These are phyloP conservation scores for Citrus australasica DNA, from an alignment of 345 rosid species.

Conservation along the genomic window DNA sequence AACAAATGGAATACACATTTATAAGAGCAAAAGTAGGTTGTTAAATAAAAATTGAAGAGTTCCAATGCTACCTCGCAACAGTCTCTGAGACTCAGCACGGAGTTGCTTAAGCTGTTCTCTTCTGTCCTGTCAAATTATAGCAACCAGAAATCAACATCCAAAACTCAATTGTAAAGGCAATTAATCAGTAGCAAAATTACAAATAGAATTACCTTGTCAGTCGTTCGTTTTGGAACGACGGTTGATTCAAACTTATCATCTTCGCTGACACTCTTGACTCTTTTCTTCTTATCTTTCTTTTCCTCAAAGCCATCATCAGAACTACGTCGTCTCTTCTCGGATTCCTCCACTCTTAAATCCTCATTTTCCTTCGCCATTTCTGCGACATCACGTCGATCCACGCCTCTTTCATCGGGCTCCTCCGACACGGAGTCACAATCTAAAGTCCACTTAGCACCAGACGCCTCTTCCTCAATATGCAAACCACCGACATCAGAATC, in stretches of 20 bases:
- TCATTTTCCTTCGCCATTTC: neutral
- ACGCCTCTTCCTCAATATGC: conserved; percentile 20
- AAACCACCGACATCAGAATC: conserved; percentile 29
- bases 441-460: conserved; percentile 37
- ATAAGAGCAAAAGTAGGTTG: neutral
- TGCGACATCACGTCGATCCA: conserved; percentile 19
- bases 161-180: neutral
- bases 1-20: neutral
- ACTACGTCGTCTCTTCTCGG: conserved; percentile 20
- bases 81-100: conserved; percentile 78
- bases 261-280: conserved; percentile 25
- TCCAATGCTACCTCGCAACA: conserved; percentile 58
- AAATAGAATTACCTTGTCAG: conserved; percentile 39
- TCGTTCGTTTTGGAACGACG: conserved; percentile 38
- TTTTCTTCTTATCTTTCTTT: conserved; percentile 29
- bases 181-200: neutral
- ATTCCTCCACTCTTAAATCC: conserved; percentile 10
- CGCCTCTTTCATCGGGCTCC: conserved; percentile 22
- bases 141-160: neutral
- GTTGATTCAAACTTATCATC: conserved; percentile 33
- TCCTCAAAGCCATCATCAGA: conserved; percentile 19
- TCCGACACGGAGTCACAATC: conserved; percentile 42
- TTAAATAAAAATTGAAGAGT: neutral
- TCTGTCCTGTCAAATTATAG: conserved; percentile 50
- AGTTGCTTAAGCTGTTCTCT: conserved; percentile 59